Evolutionary conservation across 495 filamentous ascomycete genomes (phyloP).

Genomic region (Massariosphaeria phaeospora): DNA sequence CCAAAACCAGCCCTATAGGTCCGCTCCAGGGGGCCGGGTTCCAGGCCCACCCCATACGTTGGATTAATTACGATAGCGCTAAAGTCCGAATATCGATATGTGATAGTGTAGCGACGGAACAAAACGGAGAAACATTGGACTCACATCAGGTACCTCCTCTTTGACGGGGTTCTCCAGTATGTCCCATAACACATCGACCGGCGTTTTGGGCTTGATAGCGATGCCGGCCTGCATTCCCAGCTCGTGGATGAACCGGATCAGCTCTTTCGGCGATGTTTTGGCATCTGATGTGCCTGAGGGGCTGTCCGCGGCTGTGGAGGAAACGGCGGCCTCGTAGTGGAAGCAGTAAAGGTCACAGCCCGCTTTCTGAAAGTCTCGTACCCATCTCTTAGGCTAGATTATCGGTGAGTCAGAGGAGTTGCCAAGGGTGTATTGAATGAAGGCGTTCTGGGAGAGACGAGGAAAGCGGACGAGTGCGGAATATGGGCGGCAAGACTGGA

Average conservation of each 20-base stretch:
- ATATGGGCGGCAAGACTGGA: constrained; percentile 26
- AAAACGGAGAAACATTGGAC: constrained; percentile 36
- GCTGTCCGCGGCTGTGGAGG: constrained; percentile 73
- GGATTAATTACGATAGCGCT: constrained; percentile 12
- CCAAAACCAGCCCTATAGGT: constrained; percentile 15
- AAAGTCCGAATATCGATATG: constrained; percentile 10
- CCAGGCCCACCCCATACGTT: constrained; percentile 15
- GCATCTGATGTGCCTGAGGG: constrained; percentile 61
- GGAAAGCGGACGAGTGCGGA: no score
- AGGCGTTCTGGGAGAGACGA: not conserved
- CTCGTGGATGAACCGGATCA: constrained; percentile 87
- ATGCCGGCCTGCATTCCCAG: constrained; percentile 86
- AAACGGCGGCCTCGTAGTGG: constrained; percentile 94
- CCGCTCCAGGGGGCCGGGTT: not conserved
- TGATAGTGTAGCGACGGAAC: constrained; percentile 7
- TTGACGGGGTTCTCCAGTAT: constrained; percentile 66
- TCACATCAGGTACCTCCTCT: constrained; percentile 83
- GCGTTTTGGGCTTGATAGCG: constrained; percentile 89
- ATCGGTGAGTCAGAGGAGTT: constrained; percentile 14
- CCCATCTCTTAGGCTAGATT: constrained; percentile 89
- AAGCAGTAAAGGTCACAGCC: constrained; percentile 99
- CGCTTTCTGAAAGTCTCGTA: constrained; percentile 84
- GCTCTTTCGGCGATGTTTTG: constrained; percentile 71
- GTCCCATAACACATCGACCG: constrained; percentile 85
- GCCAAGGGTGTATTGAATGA: constrained; percentile 8